Evolutionary conservation across 1,139 yeast species (phyloP).

Genomic region (Scheffersomyces insectosa): DNA sequence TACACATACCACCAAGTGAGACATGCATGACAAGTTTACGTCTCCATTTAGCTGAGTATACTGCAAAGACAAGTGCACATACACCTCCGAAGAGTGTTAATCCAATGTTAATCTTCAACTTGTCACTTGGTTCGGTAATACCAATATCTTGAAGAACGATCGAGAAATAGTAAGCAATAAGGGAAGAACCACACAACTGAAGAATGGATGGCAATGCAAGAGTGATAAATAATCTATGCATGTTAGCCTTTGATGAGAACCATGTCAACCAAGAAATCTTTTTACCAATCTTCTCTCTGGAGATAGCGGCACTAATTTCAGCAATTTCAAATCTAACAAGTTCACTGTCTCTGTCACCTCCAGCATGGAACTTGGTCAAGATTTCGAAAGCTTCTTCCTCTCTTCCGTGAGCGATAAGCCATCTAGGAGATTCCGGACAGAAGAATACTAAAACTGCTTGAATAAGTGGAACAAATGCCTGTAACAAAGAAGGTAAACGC

Average conservation of each 20-base stretch:
- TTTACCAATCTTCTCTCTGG: constrained; percentile 1
- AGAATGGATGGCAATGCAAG: constrained; percentile 10
- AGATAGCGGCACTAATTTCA: constrained; percentile 4
- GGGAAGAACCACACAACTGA: constrained; percentile 14
- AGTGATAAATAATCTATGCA: constrained; percentile 8
- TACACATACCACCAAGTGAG: constrained; percentile 19
- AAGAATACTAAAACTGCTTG: constrained; percentile 16
- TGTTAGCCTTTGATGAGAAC: constrained; percentile 5
- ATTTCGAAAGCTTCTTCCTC: constrained; percentile 1
- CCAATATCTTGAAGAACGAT: constrained; percentile 15
- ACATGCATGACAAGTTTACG: constrained; percentile 9
- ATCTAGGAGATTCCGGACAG: constrained; percentile 29
- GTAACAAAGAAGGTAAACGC: constrained; percentile 29
- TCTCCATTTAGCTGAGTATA: constrained; percentile 3
- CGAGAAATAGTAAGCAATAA: constrained; percentile 16
- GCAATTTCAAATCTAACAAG: constrained; percentile 3
- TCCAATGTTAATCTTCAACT: constrained; percentile 10
- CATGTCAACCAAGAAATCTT: constrained; percentile 1
- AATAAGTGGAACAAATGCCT: constrained; percentile 20
- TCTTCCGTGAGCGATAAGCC: constrained; percentile 11
- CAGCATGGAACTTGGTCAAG: constrained; percentile 3
- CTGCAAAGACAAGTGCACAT: constrained; percentile 21
- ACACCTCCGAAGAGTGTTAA: constrained; percentile 9
- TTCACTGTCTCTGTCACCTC: constrained; percentile 2
- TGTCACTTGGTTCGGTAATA: constrained; percentile 9